Evolutionary conservation across 202 grass and related monocot species (phyloP).

Genomic region (Cymbopogon flexuosus): DNA sequence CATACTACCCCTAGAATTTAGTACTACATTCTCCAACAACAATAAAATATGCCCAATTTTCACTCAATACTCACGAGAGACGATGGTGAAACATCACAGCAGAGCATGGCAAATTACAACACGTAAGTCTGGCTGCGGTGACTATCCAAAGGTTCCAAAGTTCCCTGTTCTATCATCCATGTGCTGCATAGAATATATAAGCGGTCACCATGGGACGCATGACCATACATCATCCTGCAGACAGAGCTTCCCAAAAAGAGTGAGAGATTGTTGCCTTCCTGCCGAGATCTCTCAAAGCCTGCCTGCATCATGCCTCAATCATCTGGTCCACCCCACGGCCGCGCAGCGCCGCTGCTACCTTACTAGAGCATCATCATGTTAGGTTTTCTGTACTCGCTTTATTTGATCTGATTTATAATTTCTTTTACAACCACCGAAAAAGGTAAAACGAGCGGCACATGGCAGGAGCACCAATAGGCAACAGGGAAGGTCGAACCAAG

Average conservation of each 20-base stretch:
- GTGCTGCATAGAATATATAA: not conserved
- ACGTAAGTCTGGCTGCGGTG: too few relatives aligned
- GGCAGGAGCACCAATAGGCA: not conserved
- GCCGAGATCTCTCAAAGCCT: not conserved
- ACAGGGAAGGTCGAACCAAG: not conserved
- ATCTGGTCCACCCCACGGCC: constrained; percentile 5
- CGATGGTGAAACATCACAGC: too few relatives aligned
- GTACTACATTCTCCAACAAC: not conserved
- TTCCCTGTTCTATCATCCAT: not conserved
- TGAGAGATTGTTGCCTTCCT: not conserved
- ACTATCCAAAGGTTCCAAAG: too few relatives aligned
- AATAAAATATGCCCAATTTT: not conserved
- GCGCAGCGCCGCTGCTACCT: not conserved
- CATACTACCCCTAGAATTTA: too few relatives aligned
- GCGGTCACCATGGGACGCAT: not conserved
- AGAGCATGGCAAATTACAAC: not conserved
- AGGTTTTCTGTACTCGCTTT: not conserved
- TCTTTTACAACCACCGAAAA: not conserved
- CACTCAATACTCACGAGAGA: too few relatives aligned
- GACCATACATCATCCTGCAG: not conserved
- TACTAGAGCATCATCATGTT: not conserved
- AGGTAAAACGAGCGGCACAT: constrained; percentile 15
- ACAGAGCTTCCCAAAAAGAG: not conserved
- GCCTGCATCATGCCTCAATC: constrained; percentile 29
- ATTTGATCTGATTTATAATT: not conserved